Conservation (phyloP, 2,329 filamentous ascomycete genomes). For the Clonostachys chloroleuca region DNA sequence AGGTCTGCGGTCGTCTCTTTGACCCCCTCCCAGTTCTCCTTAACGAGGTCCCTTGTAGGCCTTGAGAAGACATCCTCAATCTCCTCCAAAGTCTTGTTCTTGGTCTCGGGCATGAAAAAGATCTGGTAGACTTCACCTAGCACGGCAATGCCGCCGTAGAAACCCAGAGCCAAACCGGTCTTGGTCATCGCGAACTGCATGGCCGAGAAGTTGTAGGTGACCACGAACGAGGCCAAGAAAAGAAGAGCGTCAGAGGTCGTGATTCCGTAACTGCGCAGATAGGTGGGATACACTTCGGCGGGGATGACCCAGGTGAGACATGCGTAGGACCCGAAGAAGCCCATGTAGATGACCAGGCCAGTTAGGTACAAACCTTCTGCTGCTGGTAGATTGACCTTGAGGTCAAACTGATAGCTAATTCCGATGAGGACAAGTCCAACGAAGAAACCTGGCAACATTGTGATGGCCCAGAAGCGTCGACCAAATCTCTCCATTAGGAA, state of each 20-base stretch:
- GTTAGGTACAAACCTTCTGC: slow-evolving; percentile 60
- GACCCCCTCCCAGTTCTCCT: neutral
- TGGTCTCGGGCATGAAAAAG: slow-evolving; percentile 53
- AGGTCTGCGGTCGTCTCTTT: too few species aligned
- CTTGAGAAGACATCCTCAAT: neutral
- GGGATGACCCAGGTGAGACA: slow-evolving; percentile 64
- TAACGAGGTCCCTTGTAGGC: neutral
- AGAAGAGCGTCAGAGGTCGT: slow-evolving; percentile 63
- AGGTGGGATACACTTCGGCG: slow-evolving; percentile 68
- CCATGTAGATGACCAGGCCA: slow-evolving; percentile 65
- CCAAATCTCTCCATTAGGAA: slow-evolving; percentile 70
- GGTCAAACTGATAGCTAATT: slow-evolving; percentile 21
- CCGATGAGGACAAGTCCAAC: slow-evolving; percentile 60
- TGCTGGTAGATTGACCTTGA: slow-evolving; percentile 34
- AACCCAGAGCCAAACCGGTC: neutral
- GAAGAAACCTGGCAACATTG: slow-evolving; percentile 69
- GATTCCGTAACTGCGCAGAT: slow-evolving; percentile 71
- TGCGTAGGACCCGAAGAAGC: slow-evolving; percentile 63
- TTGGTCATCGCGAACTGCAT: neutral
- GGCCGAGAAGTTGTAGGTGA: neutral
- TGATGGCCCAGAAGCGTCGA: slow-evolving; percentile 70
- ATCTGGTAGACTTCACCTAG: neutral
- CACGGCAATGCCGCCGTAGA: neutral
- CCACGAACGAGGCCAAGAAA: slow-evolving; percentile 49
- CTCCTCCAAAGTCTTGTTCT: neutral